A percentile compares a stretch with the other conserved stretches of the same genome.
phyloP scores from a whole-genome alignment of 495 filamentous ascomycete species.

The Penicillium macrosclerotiorum region DNA sequence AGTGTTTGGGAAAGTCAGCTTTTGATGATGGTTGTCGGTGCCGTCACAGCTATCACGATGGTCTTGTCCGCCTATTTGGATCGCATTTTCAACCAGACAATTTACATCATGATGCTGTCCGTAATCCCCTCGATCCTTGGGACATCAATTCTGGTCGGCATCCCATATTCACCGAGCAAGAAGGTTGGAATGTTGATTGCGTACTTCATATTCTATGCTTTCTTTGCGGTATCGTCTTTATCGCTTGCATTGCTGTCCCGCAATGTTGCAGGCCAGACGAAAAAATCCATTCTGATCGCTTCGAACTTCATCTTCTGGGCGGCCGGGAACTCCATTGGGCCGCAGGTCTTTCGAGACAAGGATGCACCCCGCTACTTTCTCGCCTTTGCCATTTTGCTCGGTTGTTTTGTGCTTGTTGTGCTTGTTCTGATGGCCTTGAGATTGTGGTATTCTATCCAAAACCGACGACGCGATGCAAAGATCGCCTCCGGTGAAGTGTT shows the following conservation, averaged over 20 bases:
- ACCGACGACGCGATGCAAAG: constrained; percentile 29
- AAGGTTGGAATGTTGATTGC: constrained; percentile 54
- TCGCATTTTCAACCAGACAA: constrained; percentile 58
- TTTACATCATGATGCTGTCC: constrained; percentile 57
- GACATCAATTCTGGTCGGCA: constrained; percentile 6
- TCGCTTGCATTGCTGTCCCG: constrained; percentile 53
- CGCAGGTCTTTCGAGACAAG: constrained; percentile 37
- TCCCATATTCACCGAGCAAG: constrained; percentile 20
- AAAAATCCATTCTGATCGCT: constrained; percentile 52
- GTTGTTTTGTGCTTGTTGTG: constrained; percentile 30
- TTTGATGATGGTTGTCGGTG: constrained; percentile 63
- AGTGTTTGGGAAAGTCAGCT: constrained; percentile 37
- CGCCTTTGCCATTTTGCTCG: constrained; percentile 37
- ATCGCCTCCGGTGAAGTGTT: constrained; percentile 25
- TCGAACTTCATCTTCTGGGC: constrained; percentile 39
- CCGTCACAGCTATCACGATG: constrained; percentile 64
- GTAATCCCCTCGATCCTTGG: constrained; percentile 53
- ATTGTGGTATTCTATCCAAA: constrained; percentile 28
- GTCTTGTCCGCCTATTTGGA: constrained; percentile 59
- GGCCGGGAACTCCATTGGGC: constrained; percentile 41
- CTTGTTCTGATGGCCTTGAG: constrained; percentile 26
- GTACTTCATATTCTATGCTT: constrained; percentile 57
- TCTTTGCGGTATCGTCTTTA: constrained; percentile 52
- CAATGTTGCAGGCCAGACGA: constrained; percentile 66
- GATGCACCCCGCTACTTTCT: constrained; percentile 36